A percentile compares a stretch with the other conserved stretches of the same genome.
phyloP scores from a whole-genome alignment of 108 stramenopile genomes.

The Nitzschia palea region DNA sequence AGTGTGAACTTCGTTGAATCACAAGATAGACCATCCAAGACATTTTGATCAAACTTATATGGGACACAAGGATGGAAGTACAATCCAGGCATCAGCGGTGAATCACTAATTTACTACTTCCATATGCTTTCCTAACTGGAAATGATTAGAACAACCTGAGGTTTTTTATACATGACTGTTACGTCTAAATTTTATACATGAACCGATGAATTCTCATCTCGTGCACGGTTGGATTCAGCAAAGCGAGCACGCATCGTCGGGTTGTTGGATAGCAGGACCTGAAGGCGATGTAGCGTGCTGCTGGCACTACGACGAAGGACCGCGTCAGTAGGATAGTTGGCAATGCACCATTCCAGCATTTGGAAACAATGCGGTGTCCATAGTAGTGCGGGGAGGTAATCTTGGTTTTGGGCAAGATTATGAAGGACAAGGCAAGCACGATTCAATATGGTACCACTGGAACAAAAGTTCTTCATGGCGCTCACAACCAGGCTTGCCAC shows the following conservation, averaged over 20 bases:
- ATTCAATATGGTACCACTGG: constrained; percentile 86
- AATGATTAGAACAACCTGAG: no score
- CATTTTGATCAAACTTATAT: no score
- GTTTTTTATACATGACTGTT: no score
- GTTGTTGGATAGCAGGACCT: constrained; percentile 64
- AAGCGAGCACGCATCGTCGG: not conserved
- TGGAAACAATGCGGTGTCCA: constrained; percentile 85
- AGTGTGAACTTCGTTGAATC: no score
- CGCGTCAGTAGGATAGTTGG: constrained; percentile 79
- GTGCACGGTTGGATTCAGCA: not conserved
- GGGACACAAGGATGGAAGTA: no score
- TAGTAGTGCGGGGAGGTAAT: constrained; percentile 73
- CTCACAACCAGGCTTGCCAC: constrained; percentile 75
- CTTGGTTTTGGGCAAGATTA: constrained; percentile 81
- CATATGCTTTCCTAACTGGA: no score
- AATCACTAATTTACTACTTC: no score
- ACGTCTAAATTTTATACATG: not conserved
- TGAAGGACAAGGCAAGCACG: constrained; percentile 92
- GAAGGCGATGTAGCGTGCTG: constrained; percentile 80
- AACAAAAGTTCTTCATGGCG: constrained; percentile 89
- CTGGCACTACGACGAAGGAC: constrained; percentile 83
- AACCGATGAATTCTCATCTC: not conserved
- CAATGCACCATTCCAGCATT: constrained; percentile 86
- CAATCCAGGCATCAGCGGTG: no score
- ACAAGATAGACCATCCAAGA: no score